A percentile compares a stretch with the other conserved stretches of the same genome.
These are phyloP conservation scores for Acanthamoeba healyi DNA, from an alignment of 208 protist genomes.

Conservation along the genomic window DNA sequence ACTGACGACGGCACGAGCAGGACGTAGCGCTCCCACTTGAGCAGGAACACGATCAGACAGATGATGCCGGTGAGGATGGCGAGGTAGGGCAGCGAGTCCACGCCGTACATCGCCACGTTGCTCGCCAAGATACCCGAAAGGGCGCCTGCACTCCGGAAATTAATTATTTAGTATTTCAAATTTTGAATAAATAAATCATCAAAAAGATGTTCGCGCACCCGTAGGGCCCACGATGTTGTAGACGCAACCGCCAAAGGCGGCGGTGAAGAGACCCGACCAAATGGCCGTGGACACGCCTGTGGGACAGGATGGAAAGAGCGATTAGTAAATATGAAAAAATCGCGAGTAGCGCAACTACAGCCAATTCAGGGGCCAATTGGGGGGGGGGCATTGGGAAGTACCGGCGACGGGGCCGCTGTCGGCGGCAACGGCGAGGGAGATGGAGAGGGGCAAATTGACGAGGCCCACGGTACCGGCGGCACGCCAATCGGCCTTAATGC, in stretches of 20 bases:
- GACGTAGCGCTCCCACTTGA: conserved; percentile 74
- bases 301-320: too few relatives aligned
- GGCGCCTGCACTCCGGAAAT: background rate
- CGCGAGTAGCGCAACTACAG: too few relatives aligned
- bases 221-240: conserved; percentile 81
- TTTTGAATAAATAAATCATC: background rate
- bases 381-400: conserved; percentile 7
- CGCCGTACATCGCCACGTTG: conserved; percentile 60
- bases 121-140: conserved; percentile 71
- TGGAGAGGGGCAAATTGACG: conserved; percentile 81
- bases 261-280: conserved; percentile 77
- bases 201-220: conserved; percentile 12
- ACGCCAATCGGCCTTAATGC: conserved; percentile 58
- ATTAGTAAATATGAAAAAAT: too few relatives aligned
- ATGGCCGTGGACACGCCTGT: conserved; percentile 77
- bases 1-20: conserved; percentile 76
- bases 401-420: conserved; percentile 59
- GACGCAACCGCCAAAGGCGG: conserved; percentile 69
- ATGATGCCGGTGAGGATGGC: conserved; percentile 76
- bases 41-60: conserved; percentile 70
- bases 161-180: background rate
- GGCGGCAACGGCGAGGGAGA: conserved; percentile 78
- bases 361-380: too few relatives aligned
- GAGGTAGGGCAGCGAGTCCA: conserved; percentile 68
- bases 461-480: conserved; percentile 69